These are phyloP conservation scores for Chlamydomonas sphaeroides DNA, from an alignment of 139 green algal genomes.

Conservation along the genomic window DNA sequence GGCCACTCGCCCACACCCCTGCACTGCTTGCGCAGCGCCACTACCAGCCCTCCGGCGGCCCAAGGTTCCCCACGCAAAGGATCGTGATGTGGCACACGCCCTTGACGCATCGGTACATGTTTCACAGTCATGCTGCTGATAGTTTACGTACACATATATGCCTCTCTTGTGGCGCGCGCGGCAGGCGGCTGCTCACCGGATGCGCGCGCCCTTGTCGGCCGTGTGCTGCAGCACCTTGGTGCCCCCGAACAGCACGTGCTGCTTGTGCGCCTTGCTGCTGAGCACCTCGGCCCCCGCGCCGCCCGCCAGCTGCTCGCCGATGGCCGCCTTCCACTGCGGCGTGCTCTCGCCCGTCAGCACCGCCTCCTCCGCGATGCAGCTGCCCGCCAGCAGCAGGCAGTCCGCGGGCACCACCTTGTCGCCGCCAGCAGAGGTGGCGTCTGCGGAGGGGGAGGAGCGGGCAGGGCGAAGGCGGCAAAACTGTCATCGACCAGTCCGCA, in stretches of 20 bases:
- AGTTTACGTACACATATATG: too few species aligned
- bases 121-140: too few species aligned
- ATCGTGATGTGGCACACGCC: too few species aligned
- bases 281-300: slow-evolving; percentile 53
- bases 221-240: slow-evolving; percentile 93
- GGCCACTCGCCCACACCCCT: too few species aligned
- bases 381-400: slow-evolving; percentile 90
- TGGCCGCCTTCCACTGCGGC: slow-evolving; percentile 87
- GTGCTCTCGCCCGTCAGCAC: slow-evolving; percentile 95
- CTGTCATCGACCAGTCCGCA: too few species aligned
- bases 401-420: slow-evolving; percentile 88
- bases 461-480: neutral
- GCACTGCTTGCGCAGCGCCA: too few species aligned
- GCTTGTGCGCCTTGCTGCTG: slow-evolving; percentile 82
- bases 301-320: slow-evolving; percentile 21
- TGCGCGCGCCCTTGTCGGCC: slow-evolving; percentile 64
- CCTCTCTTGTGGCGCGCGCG: too few species aligned
- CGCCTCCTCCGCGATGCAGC: slow-evolving; percentile 94
- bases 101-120: too few species aligned
- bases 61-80: too few species aligned
- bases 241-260: slow-evolving; percentile 93
- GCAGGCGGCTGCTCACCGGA: slow-evolving; percentile 45
- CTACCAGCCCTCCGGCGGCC: too few species aligned
- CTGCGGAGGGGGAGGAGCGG: neutral
- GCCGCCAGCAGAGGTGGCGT: slow-evolving; percentile 5